phyloP scores from a whole-genome alignment of 2,329 filamentous ascomycete species.

The Aspergillus clavatus region DNA sequence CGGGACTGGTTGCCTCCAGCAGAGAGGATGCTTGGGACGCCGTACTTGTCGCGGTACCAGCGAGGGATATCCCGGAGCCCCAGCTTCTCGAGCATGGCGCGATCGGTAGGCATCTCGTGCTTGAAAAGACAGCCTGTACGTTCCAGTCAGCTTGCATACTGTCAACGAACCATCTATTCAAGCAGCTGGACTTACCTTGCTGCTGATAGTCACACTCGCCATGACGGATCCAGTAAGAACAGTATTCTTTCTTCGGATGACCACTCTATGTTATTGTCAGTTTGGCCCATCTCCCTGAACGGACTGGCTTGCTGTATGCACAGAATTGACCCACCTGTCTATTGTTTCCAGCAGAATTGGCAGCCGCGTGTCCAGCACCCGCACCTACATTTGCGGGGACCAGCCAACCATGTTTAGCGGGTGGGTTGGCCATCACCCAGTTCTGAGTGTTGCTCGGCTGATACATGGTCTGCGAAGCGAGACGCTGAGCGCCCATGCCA shows the following conservation, averaged over 20 bases:
- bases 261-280: constrained; percentile 10
- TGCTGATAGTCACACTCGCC: constrained; percentile 81
- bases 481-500: constrained; percentile 16
- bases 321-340: constrained; percentile 20
- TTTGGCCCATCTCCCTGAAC: neutral
- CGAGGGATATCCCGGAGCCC: constrained; percentile 58
- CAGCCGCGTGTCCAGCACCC: neutral
- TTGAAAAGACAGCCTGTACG: constrained; percentile 70
- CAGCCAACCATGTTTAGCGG: constrained; percentile 10
- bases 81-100: constrained; percentile 60
- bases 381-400: constrained; percentile 5
- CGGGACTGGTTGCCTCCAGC: constrained; percentile 16
- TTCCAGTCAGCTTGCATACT: constrained; percentile 1
- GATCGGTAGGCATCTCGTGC: constrained; percentile 78
- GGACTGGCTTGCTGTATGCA: neutral
- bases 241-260: constrained; percentile 64
- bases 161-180: neutral
- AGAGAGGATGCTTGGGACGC: constrained; percentile 26
- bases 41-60: constrained; percentile 53
- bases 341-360: constrained; percentile 4
- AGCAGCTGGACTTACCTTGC: constrained; percentile 47
- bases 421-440: constrained; percentile 11
- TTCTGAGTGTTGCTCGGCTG: constrained; percentile 18
- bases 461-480: constrained; percentile 17
- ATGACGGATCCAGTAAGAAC: constrained; percentile 84